phyloP scores from a whole-genome alignment of 2,329 filamentous ascomycete species.

The Drechmeria coniospora region DNA sequence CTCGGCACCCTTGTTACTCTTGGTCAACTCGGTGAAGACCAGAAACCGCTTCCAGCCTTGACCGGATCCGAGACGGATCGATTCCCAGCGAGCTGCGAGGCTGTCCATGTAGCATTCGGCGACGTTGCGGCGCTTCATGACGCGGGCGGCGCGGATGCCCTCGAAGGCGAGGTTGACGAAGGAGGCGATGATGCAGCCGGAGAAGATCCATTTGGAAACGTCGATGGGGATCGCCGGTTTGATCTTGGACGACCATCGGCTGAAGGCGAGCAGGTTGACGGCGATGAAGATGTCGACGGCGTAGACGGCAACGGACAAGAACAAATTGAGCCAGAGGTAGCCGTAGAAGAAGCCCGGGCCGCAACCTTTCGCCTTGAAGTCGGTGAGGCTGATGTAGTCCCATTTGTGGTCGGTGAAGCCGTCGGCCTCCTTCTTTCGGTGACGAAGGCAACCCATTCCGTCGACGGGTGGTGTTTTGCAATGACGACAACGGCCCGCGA shows the following conservation, averaged over 20 bases:
- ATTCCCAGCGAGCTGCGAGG: slow-evolving; percentile 71
- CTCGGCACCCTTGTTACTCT: slow-evolving; percentile 78
- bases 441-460: slow-evolving; percentile 52
- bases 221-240: slow-evolving; percentile 61
- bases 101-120: slow-evolving; percentile 85
- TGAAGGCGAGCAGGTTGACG: slow-evolving; percentile 76
- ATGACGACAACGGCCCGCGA: slow-evolving; percentile 1
- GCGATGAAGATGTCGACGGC: slow-evolving; percentile 85
- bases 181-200: slow-evolving; percentile 79
- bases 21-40: slow-evolving; percentile 84
- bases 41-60: slow-evolving; percentile 79
- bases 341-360: slow-evolving; percentile 65
- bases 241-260: slow-evolving; percentile 76
- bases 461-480: slow-evolving; percentile 3
- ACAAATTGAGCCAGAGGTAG: slow-evolving; percentile 67
- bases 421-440: slow-evolving; percentile 43
- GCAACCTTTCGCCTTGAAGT: slow-evolving; percentile 76
- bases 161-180: slow-evolving; percentile 70
- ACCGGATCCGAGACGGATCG: slow-evolving; percentile 56
- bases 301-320: slow-evolving; percentile 73
- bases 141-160: slow-evolving; percentile 61
- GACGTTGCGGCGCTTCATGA: slow-evolving; percentile 73
- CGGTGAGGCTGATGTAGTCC: slow-evolving; percentile 66
- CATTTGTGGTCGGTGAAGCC: slow-evolving; percentile 78
- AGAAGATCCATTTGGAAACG: slow-evolving; percentile 89